Evolutionary conservation across 2,329 filamentous ascomycete genomes (phyloP), one percentile per base, ranked within the genome.

Genomic region (Paecilomyces dactylethromorphus): DNA sequence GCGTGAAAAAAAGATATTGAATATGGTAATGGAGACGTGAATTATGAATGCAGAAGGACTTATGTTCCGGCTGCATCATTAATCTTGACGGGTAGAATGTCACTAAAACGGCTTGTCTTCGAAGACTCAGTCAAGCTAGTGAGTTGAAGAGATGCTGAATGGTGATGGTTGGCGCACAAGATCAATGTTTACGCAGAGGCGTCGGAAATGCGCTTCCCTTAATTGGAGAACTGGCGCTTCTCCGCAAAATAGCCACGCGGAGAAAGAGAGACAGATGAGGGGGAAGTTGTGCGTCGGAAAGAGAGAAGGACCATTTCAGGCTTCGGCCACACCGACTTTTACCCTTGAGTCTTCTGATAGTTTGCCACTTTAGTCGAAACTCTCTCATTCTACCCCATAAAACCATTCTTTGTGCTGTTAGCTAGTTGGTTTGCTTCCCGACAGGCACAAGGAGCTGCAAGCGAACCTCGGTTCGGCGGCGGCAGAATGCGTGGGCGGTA

Each of bases 391-490:
- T 45, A 3, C 18, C 18, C 18, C n/a, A 18, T 3, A 7, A 45
- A 7, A 15, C 13, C 18, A 2, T n/a, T 15, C 5, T 39, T n/a
- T 15, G n/a, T 26, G 49, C 24, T 18, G 49, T 15, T 10, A 52
- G 13, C 49, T 22, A 12, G 21, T 22, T 18, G 21, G 49, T 12
- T 12, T 11, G 18, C 24, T 24, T 52, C 10, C 49, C 24, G 24
- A 22, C 21, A 18, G 49, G 12, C 13, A 29, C 50, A 24, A 2
- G 31, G 13, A 31, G 18, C 58, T 29, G 56, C 53, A 53, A 55
- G 56, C 69, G 66, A 58, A 73, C 71, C 71, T 73, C 71, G 71
- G 71, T 70, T 70, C 69, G 69, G 62, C 65, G 59, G 58, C 62
- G 70, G 69, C 66, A 70, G 65, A 71, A 71, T 62, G 58, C 58